Conservation (phyloP, 1,139 yeast species). For the Yarrowia galli region DNA sequence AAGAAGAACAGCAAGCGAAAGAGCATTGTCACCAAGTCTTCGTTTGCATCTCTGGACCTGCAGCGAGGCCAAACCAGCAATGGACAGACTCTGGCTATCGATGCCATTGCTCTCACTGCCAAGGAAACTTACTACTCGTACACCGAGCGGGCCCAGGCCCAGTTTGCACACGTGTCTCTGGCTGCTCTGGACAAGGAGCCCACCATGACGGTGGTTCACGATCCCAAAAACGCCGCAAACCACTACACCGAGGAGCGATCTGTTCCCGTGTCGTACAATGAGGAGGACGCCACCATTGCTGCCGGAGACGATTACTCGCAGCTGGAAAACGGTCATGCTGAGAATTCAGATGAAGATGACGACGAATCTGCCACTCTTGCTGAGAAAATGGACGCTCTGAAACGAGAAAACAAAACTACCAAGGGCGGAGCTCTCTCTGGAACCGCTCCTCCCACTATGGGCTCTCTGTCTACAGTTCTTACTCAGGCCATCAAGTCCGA, state of each 20-base stretch:
- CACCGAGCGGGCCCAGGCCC: slow-evolving; percentile 40
- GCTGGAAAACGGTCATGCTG: slow-evolving; percentile 51
- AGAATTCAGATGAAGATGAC: slow-evolving; percentile 49
- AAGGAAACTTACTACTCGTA: slow-evolving; percentile 57
- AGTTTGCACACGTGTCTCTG: slow-evolving; percentile 40
- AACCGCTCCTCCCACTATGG: slow-evolving; percentile 39
- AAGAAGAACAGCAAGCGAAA: slow-evolving; percentile 49
- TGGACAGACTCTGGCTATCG: slow-evolving; percentile 50
- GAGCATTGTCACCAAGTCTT: slow-evolving; percentile 44
- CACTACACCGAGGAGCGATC: slow-evolving; percentile 73
- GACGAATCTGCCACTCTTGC: slow-evolving; percentile 53
- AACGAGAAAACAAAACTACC: slow-evolving; percentile 32
- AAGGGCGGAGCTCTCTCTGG: slow-evolving; percentile 44
- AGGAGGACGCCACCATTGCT: slow-evolving; percentile 63
- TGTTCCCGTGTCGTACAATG: slow-evolving; percentile 69
- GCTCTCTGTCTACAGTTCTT: slow-evolving; percentile 50
- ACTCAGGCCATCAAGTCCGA: slow-evolving; percentile 54
- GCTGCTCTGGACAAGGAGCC: slow-evolving; percentile 43
- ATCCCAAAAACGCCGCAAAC: slow-evolving; percentile 41
- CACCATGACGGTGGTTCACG: slow-evolving; percentile 42
- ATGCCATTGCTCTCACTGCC: slow-evolving; percentile 55
- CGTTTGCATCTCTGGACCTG: slow-evolving; percentile 44
- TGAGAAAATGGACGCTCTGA: slow-evolving; percentile 53
- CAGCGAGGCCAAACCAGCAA: slow-evolving; percentile 42
- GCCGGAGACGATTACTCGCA: slow-evolving; percentile 58